phyloP scores from a whole-genome alignment of 805 yeast genomes.

The Brettanomyces nanus region DNA sequence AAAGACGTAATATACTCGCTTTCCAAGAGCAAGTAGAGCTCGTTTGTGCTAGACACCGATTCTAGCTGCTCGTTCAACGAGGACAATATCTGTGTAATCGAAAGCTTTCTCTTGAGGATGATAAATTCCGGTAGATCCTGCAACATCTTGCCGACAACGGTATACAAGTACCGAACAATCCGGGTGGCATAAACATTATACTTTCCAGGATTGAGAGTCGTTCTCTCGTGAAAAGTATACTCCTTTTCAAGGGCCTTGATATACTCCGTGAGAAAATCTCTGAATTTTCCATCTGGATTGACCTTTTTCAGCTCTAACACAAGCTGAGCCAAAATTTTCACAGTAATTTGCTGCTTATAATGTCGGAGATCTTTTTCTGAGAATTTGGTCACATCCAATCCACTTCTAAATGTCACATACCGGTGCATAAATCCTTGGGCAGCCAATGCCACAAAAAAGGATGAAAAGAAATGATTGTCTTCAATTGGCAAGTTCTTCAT shows the following conservation, averaged over 20 bases:
- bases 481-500: conserved; percentile 13
- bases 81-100: conserved; percentile 12
- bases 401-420: conserved; percentile 15
- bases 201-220: background rate
- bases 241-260: conserved; percentile 11
- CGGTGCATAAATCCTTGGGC: conserved; percentile 6
- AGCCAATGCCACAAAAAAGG: conserved; percentile 10
- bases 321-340: conserved; percentile 15
- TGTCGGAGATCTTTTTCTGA: conserved; percentile 12
- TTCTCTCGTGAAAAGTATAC: conserved; percentile 10
- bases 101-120: conserved; percentile 13
- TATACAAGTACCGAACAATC: conserved; percentile 18
- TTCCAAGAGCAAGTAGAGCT: conserved; percentile 15
- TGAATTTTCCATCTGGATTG: background rate
- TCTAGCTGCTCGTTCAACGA: conserved; percentile 20
- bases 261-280: conserved; percentile 8
- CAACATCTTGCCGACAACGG: conserved; percentile 14
- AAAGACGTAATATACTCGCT: conserved; percentile 15
- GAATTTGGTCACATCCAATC: conserved; percentile 12
- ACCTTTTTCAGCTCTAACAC: conserved; percentile 10
- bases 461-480: conserved; percentile 9
- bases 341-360: conserved; percentile 12
- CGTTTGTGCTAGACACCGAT: conserved; percentile 14
- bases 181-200: conserved; percentile 14
- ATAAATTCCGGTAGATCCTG: conserved; percentile 12